Conservation (phyloP, 2,329 filamentous ascomycete species). For the Trichoderma hamatum region DNA sequence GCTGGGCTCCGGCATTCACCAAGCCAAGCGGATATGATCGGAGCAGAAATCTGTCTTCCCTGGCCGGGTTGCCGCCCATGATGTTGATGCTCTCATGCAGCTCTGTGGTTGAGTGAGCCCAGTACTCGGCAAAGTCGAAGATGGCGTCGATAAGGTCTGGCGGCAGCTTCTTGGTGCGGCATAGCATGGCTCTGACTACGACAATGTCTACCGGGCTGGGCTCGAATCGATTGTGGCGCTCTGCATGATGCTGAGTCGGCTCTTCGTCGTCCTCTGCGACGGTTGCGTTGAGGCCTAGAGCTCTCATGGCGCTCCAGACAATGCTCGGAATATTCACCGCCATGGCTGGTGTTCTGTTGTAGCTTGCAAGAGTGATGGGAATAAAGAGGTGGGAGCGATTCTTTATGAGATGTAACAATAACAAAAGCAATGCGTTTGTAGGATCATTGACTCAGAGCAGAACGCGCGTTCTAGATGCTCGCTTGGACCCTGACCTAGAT, state of each 20-base stretch:
- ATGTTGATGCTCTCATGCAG: slow-evolving; percentile 36
- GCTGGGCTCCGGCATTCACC: slow-evolving; percentile 34
- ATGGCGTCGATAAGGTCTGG: slow-evolving; percentile 59
- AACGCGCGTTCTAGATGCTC: neutral
- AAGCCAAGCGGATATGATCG: slow-evolving; percentile 46
- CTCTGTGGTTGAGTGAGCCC: slow-evolving; percentile 53
- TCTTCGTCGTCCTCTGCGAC: neutral
- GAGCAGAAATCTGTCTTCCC: slow-evolving; percentile 43
- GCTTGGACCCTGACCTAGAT: neutral
- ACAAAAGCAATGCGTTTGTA: neutral
- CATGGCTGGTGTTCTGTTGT: neutral
- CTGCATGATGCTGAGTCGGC: neutral
- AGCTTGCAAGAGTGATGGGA: no score
- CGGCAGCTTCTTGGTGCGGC: slow-evolving; percentile 50
- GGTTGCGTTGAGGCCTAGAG: neutral
- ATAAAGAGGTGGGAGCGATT: neutral
- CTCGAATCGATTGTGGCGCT: slow-evolving; percentile 31
- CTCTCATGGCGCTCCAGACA: slow-evolving; percentile 18
- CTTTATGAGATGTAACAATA: neutral
- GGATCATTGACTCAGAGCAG: neutral
- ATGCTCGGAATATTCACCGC: slow-evolving; percentile 5
- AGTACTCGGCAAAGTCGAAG: slow-evolving; percentile 65
- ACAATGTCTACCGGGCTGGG: slow-evolving; percentile 54
- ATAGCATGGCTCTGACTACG: slow-evolving; percentile 53
- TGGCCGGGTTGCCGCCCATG: slow-evolving; percentile 29